Evolutionary conservation across 495 filamentous ascomycete species (phyloP).

Genomic region (Podospora conica): DNA sequence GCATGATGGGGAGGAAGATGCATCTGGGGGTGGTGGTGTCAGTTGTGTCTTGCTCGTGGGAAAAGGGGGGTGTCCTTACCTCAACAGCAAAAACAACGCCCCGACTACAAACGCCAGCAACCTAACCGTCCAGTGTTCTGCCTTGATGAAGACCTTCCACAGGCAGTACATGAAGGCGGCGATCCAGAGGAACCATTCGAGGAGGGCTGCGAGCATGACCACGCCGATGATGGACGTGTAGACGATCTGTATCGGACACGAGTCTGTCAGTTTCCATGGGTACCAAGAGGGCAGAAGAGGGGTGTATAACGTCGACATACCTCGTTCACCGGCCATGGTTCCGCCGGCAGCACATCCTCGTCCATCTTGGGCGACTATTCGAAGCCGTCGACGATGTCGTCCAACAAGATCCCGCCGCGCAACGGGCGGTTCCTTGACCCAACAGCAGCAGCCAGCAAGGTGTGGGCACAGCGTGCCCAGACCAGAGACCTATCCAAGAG

Average conservation of each 20-base stretch:
- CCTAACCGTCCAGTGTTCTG: slow-evolving; percentile 75
- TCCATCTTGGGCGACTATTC: slow-evolving; percentile 29
- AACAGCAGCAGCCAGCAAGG: background rate
- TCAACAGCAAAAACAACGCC: slow-evolving; percentile 62
- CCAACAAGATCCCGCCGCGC: background rate
- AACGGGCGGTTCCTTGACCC: background rate
- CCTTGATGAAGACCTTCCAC: slow-evolving; percentile 81
- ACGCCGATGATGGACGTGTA: slow-evolving; percentile 78
- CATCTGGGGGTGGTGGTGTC: slow-evolving; percentile 43
- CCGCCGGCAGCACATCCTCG: slow-evolving; percentile 26
- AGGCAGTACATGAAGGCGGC: slow-evolving; percentile 90
- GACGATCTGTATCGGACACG: slow-evolving; percentile 36
- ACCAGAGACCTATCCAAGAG: background rate
- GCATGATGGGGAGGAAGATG: slow-evolving; percentile 89
- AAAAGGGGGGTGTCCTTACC: slow-evolving; percentile 43
- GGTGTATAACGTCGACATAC: slow-evolving; percentile 42
- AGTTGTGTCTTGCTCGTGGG: background rate
- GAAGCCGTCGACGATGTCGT: background rate
- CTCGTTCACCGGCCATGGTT: slow-evolving; percentile 56
- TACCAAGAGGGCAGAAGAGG: background rate
- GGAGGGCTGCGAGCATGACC: slow-evolving; percentile 74
- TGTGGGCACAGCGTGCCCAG: background rate
- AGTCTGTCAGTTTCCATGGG: background rate
- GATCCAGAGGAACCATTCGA: slow-evolving; percentile 95
- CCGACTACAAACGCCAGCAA: slow-evolving; percentile 72